Percentiles rank a stretch among this genome's conserved stretches.
These are phyloP conservation scores for Backusella westeae DNA, from an alignment of 192 early-diverging fungal species.

Conservation along the genomic window DNA sequence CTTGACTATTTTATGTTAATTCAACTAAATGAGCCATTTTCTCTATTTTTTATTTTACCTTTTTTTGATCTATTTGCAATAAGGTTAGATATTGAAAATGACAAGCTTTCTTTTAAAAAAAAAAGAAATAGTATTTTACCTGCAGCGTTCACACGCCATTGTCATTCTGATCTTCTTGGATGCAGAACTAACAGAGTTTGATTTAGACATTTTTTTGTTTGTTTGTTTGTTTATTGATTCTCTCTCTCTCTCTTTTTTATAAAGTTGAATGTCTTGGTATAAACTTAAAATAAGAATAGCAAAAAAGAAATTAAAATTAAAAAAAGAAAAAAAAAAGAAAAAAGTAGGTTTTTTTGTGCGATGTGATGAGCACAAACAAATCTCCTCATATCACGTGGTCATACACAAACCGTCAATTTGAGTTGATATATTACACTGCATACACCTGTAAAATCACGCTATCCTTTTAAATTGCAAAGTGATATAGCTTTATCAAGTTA, in stretches of 20 bases:
- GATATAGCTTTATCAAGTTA: too few species aligned
- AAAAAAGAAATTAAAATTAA: background rate
- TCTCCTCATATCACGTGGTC: background rate
- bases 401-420: background rate
- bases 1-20: slow-evolving; percentile 23
- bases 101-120: background rate
- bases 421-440: too few species aligned
- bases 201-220: background rate
- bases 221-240: background rate
- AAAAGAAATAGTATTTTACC: slow-evolving; percentile 6
- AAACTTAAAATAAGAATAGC: background rate
- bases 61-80: slow-evolving; percentile 25
- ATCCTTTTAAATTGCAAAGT: too few species aligned
- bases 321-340: background rate
- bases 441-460: too few species aligned
- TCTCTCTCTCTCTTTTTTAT: background rate
- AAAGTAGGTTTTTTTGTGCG: background rate
- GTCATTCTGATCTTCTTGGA: slow-evolving; percentile 43
- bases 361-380: background rate
- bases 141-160: slow-evolving; percentile 40
- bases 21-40: background rate
- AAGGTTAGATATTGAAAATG: background rate
- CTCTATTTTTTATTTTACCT: slow-evolving; percentile 9
- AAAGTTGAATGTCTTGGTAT: background rate
- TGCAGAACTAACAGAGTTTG: background rate